Evolutionary conservation across 78 protist species (phyloP), one percentile per base, ranked within the genome.

Genomic region (Dictyostelium firmibasis): DNA sequence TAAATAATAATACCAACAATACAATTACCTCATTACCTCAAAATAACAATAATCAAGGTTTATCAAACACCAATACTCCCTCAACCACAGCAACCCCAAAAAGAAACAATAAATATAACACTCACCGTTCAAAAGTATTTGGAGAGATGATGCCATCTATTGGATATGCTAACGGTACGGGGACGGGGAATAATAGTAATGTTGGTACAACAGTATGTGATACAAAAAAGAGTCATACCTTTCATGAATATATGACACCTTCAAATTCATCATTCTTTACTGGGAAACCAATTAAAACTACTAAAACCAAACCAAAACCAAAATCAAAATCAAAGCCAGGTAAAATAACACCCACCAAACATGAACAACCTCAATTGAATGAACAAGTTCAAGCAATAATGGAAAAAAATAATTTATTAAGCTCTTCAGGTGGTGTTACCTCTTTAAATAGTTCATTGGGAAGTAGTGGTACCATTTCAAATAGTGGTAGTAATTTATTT

Each of bases 171-270:
- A 57, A 57, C 20, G 67, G 29, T 20, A 27, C 3, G n/a, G n/a
- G n/a, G n/a, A n/a, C n/a, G n/a, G n/a, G n/a, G n/a, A n/a, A n/a
- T 25, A 23, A 35, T 14, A 43, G 8, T 41, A 38, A 20, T 25
- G 20, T 16, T 13, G 29, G 29, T 31, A 13, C 84, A 2, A 0
- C 3, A 23, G 62, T 38, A 53, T 2, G 31, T 35, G 84, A 36
- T 43, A 35, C 6, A 7, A 82, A 82, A 82, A 82, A 82, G 50
- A 33, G 57, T 7, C 86, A 82, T 29, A 82, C 86, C 13, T 82
- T 82, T 35, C 86, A 82, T 35, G 86, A 82, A 82, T 82, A 82
- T 35, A 81, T 38, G 36, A 81, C 85, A 27, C 85, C 85, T 13
- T 5, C 33, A 27, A 77, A 25, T 41, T 43, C 83, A 10, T 50